phyloP scores from a whole-genome alignment of 495 filamentous ascomycete species.

The Usnea hakonensis region DNA sequence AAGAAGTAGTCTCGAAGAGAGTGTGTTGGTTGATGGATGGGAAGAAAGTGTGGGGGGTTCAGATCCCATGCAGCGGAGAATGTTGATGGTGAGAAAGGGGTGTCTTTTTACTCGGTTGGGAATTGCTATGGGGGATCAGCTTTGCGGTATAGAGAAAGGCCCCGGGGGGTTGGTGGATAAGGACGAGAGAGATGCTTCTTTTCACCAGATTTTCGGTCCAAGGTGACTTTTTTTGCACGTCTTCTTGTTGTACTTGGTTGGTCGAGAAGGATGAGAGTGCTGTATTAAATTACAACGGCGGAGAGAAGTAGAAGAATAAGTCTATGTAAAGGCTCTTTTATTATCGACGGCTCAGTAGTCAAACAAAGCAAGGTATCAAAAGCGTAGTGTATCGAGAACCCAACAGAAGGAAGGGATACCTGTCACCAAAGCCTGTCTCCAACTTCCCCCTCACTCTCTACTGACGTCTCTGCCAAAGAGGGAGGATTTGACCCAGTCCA shows the following conservation, averaged over 20 bases:
- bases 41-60: too few relatives aligned
- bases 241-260: neutral
- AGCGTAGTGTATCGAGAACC: neutral
- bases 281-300: neutral
- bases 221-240: neutral
- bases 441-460: slow-evolving; percentile 56
- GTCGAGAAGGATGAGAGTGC: neutral
- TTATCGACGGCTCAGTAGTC: neutral
- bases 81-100: too few relatives aligned
- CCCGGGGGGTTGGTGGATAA: too few relatives aligned
- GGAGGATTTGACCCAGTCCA: slow-evolving; percentile 96
- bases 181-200: too few relatives aligned
- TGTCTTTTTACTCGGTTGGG: too few relatives aligned
- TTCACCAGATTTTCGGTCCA: too few relatives aligned
- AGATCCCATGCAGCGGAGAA: too few relatives aligned
- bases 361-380: neutral
- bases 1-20: too few relatives aligned
- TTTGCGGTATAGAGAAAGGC: too few relatives aligned
- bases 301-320: neutral
- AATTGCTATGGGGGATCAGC: too few relatives aligned
- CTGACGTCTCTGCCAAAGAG: slow-evolving; percentile 94
- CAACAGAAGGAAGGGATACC: neutral
- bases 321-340: neutral
- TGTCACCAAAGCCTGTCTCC: neutral
- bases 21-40: too few relatives aligned